Percentiles rank a stretch among this genome's conserved stretches.
phyloP scores from a whole-genome alignment of 2,329 filamentous ascomycete genomes.

The Pleomassaria siparia region DNA sequence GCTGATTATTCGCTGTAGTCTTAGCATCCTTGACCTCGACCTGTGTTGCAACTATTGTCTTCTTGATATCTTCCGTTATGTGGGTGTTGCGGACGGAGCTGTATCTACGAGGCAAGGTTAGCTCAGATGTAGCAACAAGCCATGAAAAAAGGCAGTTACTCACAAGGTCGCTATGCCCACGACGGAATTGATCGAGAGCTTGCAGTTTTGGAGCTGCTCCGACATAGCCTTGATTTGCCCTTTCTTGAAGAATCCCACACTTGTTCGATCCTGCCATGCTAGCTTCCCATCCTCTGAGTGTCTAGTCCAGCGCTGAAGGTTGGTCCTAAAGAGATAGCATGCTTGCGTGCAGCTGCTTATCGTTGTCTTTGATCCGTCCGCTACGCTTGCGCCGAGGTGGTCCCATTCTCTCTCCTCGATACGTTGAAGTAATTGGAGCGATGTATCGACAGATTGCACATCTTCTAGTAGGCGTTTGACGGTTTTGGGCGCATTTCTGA shows the following conservation, averaged over 20 bases:
- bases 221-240: slow-evolving; percentile 37
- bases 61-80: slow-evolving; percentile 36
- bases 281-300: slow-evolving; percentile 37
- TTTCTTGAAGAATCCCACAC: slow-evolving; percentile 40
- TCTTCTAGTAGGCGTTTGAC: slow-evolving; percentile 33
- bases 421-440: slow-evolving; percentile 30
- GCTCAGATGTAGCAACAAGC: slow-evolving; percentile 6
- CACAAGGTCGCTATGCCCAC: slow-evolving; percentile 38
- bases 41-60: slow-evolving; percentile 31
- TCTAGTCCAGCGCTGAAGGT: slow-evolving; percentile 37
- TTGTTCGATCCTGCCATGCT: slow-evolving; percentile 34
- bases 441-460: slow-evolving; percentile 27
- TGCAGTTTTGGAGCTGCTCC: slow-evolving; percentile 38
- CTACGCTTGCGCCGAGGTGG: slow-evolving; percentile 30
- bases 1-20: slow-evolving; percentile 17
- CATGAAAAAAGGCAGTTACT: slow-evolving; percentile 12
- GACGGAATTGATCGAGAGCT: slow-evolving; percentile 31
- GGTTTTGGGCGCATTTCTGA: slow-evolving; percentile 37
- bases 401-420: slow-evolving; percentile 36
- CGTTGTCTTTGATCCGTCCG: slow-evolving; percentile 27
- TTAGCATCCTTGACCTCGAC: slow-evolving; percentile 21
- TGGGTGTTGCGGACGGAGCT: slow-evolving; percentile 35
- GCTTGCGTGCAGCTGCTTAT: slow-evolving; percentile 31
- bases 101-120: slow-evolving; percentile 26
- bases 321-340: slow-evolving; percentile 32